Conservation (phyloP, 2,329 filamentous ascomycete genomes). For the Whalleya microplaca region DNA sequence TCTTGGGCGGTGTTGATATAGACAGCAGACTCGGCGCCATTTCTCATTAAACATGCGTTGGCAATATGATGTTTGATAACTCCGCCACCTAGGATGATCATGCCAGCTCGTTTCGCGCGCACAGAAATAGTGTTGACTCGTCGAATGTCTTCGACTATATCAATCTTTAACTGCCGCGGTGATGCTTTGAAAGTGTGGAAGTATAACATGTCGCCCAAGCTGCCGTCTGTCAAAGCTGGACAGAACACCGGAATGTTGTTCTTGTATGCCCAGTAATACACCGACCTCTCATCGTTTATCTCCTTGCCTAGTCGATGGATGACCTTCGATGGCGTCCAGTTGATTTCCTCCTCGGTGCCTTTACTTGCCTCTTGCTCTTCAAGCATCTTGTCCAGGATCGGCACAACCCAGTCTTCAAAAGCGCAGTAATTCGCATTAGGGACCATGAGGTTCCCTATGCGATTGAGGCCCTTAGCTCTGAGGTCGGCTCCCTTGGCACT, state of each 20-base stretch:
- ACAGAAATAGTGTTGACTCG: conserved; percentile 92
- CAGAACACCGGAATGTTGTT: conserved; percentile 98
- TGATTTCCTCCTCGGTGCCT: conserved; percentile 65
- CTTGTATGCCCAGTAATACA: conserved; percentile 97
- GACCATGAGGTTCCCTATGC: conserved; percentile 93
- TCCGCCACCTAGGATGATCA: conserved; percentile 93
- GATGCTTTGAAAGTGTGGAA: conserved; percentile 95
- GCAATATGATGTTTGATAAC: conserved; percentile 99
- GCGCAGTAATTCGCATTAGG: conserved; percentile 97
- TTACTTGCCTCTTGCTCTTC: conserved; percentile 87
- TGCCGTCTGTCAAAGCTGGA: conserved; percentile 92
- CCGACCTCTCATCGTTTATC: conserved; percentile 88
- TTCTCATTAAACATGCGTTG: conserved; percentile 96
- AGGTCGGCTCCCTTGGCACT: conserved; percentile 75
- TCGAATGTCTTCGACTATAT: conserved; percentile 93
- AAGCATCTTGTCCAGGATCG: conserved; percentile 92
- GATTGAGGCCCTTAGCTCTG: conserved; percentile 85
- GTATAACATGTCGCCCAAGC: conserved; percentile 96
- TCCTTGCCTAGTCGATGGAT: conserved; percentile 89
- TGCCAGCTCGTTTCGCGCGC: conserved; percentile 83
- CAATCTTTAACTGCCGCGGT: conserved; percentile 78
- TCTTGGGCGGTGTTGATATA: conserved; percentile 98
- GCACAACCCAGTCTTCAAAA: conserved; percentile 97
- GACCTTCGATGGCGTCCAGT: conserved; percentile 93
- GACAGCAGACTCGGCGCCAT: conserved; percentile 94